Percentiles rank a stretch among this genome's conserved stretches.
These are phyloP conservation scores for Pilobolus umbonatus DNA, from an alignment of 192 early-diverging fungal species.

Conservation along the genomic window DNA sequence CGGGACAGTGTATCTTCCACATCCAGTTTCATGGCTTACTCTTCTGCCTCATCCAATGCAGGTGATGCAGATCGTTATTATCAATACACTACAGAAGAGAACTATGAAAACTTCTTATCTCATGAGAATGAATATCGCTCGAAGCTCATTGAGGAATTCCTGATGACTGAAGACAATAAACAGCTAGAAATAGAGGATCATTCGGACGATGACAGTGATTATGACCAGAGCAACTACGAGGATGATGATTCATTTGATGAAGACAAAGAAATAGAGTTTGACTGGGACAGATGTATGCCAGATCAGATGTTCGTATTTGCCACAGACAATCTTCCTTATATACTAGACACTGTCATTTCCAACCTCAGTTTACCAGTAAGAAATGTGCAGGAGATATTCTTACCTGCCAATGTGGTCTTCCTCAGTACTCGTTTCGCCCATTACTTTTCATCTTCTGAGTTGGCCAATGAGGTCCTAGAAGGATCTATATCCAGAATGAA, in stretches of 20 bases:
- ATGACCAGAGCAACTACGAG: background rate
- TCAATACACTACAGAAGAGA: constrained; percentile 24
- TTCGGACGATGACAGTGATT: constrained; percentile 14
- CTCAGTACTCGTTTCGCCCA: constrained; percentile 84
- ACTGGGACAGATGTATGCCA: constrained; percentile 73
- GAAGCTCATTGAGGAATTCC: constrained; percentile 17
- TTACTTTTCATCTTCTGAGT: constrained; percentile 68
- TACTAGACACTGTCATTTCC: constrained; percentile 67
- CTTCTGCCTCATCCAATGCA: constrained; percentile 22
- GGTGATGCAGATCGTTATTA: constrained; percentile 30
- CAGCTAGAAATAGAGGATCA: constrained; percentile 3
- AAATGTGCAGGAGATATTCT: constrained; percentile 54
- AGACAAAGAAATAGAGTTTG: constrained; percentile 4
- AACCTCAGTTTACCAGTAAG: constrained; percentile 54
- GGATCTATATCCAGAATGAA: constrained; percentile 54
- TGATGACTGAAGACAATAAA: background rate
- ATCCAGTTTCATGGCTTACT: constrained; percentile 17
- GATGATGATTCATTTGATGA: constrained; percentile 45
- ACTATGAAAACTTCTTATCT: constrained; percentile 18
- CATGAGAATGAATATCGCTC: constrained; percentile 21
- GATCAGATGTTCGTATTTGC: constrained; percentile 96
- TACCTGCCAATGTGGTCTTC: constrained; percentile 86
- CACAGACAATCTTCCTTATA: constrained; percentile 58
- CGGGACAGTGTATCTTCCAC: constrained; percentile 30
- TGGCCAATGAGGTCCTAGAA: constrained; percentile 64